Evolutionary conservation across 2,329 filamentous ascomycete genomes (phyloP).

Genomic region (Neodidymelliopsis sp.): DNA sequence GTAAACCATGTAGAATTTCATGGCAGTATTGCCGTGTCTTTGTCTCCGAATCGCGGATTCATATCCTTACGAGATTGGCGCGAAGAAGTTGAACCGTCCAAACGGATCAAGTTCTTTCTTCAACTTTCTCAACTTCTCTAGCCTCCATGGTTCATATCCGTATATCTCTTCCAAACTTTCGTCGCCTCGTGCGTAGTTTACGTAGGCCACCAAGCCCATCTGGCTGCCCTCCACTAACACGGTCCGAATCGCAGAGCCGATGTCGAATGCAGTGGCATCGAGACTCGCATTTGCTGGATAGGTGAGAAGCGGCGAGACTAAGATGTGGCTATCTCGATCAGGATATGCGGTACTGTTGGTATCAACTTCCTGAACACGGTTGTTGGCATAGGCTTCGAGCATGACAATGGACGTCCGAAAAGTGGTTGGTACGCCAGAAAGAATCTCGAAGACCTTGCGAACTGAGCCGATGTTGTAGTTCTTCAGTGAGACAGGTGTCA

Average conservation of each 20-base stretch:
- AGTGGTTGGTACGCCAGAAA: neutral
- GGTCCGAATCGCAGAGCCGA: neutral
- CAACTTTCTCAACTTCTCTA: conserved; percentile 40
- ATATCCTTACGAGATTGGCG: conserved; percentile 23
- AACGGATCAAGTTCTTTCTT: conserved; percentile 47
- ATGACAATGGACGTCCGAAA: conserved; percentile 18
- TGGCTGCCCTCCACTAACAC: neutral
- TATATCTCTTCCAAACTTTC: conserved; percentile 42
- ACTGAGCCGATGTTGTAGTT: neutral
- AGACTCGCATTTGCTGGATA: conserved; percentile 3
- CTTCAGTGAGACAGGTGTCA: neutral
- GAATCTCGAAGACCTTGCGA: conserved; percentile 1
- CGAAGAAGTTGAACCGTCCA: conserved; percentile 39
- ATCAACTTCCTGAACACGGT: conserved; percentile 22
- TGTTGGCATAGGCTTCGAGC: conserved; percentile 28
- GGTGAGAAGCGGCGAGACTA: conserved; percentile 2
- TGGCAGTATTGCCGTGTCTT: too few relatives aligned
- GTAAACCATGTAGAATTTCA: neutral
- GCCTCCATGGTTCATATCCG: conserved; percentile 44
- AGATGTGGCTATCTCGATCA: conserved; percentile 22
- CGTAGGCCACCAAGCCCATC: conserved; percentile 27
- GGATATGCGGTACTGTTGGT: conserved; percentile 30
- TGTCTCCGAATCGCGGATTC: too few relatives aligned
- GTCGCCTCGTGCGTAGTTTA: conserved; percentile 45
- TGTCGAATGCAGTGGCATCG: neutral